Evolutionary conservation across 768 basidiomycete species (phyloP).

Genomic region (Dentipellis fragilis): DNA sequence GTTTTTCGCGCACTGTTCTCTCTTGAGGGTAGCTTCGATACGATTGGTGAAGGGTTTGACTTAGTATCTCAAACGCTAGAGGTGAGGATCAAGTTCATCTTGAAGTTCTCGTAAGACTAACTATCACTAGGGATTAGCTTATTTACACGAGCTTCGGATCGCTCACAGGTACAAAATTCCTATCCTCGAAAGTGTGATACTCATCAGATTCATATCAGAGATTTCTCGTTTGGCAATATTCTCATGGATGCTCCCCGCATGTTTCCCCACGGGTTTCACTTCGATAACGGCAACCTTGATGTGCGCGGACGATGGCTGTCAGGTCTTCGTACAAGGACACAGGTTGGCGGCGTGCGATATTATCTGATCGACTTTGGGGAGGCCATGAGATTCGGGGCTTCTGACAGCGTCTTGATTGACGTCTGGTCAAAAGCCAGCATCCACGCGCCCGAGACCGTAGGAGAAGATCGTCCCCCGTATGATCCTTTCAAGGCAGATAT

Average conservation of each 20-base stretch:
- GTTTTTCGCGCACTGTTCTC: not conserved
- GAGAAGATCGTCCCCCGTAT: not conserved
- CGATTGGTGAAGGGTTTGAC: not conserved
- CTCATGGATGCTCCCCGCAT: not conserved
- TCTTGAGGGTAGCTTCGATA: not conserved
- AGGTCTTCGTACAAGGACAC: not conserved
- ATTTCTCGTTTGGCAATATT: not conserved
- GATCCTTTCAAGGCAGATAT: not conserved
- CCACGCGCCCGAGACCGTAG: not conserved
- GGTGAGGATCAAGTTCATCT: not conserved
- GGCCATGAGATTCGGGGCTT: not conserved
- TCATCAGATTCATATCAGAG: not conserved
- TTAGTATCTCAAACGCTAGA: not conserved
- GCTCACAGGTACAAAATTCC: not conserved
- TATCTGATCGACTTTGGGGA: not conserved
- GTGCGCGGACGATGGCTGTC: not conserved
- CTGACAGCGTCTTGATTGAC: not conserved
- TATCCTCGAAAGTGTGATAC: not conserved
- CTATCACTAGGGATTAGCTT: not conserved
- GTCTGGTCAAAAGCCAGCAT: not conserved
- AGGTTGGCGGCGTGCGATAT: not conserved
- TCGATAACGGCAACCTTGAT: not conserved
- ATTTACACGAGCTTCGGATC: not conserved
- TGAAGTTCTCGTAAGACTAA: not conserved
- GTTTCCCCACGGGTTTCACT: not conserved